Evolutionary conservation across 1,284 basidiomycete genomes (phyloP).

Genomic region (Fomitiporia mediterranea): DNA sequence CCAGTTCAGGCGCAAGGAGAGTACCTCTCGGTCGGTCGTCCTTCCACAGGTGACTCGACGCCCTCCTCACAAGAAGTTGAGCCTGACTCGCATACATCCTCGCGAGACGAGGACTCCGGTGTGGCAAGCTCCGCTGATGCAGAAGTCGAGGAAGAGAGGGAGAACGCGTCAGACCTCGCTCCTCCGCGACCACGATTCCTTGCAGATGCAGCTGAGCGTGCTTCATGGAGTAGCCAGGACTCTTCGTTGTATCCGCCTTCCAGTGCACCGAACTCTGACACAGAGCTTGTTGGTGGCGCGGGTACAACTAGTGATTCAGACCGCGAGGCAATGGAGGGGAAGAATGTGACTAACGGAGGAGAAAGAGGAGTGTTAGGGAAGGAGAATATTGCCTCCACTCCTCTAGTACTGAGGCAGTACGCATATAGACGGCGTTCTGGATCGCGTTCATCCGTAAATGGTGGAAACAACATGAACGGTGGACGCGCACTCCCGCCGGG

Average conservation of each 20-base stretch:
- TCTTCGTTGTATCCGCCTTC: slow-evolving; percentile 1
- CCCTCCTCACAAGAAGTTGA: not conserved
- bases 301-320: not conserved
- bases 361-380: not conserved
- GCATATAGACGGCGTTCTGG: slow-evolving; percentile 2
- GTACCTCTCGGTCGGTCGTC: not conserved
- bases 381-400: not conserved
- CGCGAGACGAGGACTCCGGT: not conserved
- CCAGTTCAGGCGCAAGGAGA: not conserved
- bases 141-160: not conserved
- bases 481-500: not conserved
- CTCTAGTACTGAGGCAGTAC: not conserved
- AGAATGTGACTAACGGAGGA: not conserved
- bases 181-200: slow-evolving; percentile 17
- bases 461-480: not conserved
- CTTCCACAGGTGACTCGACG: not conserved
- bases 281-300: not conserved
- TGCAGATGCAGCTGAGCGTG: slow-evolving; percentile 1
- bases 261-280: not conserved
- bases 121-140: not conserved
- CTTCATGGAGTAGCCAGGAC: slow-evolving; percentile 14
- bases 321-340: not conserved
- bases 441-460: not conserved
- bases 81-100: not conserved
- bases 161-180: not conserved